A percentile compares a stretch with the other conserved stretches of the same genome.
phyloP scores from a whole-genome alignment of 352 stramenopile genomes.

The Globisporangium nunn region DNA sequence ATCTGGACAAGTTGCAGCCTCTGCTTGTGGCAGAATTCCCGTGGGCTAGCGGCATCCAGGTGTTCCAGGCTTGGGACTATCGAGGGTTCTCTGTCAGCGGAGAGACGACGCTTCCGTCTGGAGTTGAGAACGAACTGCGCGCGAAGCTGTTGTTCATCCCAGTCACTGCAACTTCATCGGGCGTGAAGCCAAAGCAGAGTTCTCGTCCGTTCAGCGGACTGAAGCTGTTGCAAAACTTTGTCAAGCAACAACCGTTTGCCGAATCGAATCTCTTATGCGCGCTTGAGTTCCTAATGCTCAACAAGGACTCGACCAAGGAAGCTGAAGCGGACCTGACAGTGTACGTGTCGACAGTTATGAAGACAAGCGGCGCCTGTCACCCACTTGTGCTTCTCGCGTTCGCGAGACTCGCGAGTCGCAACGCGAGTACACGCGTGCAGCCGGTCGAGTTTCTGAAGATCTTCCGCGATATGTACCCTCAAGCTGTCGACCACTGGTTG shows the following conservation, averaged over 20 bases:
- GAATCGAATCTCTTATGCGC: constrained; percentile 46
- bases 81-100: constrained; percentile 29
- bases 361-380: constrained; percentile 20
- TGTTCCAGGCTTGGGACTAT: constrained; percentile 43
- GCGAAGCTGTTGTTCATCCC: constrained; percentile 34
- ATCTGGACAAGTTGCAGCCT: constrained; percentile 22
- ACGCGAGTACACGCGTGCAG: constrained; percentile 9
- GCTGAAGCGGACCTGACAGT: constrained; percentile 20
- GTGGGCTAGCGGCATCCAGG: constrained; percentile 15
- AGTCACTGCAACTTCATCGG: background rate
- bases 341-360: constrained; percentile 26
- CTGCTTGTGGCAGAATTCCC: constrained; percentile 20
- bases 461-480: constrained; percentile 47
- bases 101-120: constrained; percentile 19
- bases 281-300: constrained; percentile 46
- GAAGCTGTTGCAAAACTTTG: constrained; percentile 37
- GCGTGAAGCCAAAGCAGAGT: constrained; percentile 4
- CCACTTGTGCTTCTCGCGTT: constrained; percentile 53
- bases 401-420: constrained; percentile 24
- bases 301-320: constrained; percentile 28
- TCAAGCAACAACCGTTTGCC: constrained; percentile 17
- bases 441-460: constrained; percentile 31
- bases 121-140: constrained; percentile 31
- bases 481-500: constrained; percentile 38
- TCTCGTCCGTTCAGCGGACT: constrained; percentile 42